Evolutionary conservation across 805 yeast species (phyloP).

Genomic region (Komagataella kurtzmanii): DNA sequence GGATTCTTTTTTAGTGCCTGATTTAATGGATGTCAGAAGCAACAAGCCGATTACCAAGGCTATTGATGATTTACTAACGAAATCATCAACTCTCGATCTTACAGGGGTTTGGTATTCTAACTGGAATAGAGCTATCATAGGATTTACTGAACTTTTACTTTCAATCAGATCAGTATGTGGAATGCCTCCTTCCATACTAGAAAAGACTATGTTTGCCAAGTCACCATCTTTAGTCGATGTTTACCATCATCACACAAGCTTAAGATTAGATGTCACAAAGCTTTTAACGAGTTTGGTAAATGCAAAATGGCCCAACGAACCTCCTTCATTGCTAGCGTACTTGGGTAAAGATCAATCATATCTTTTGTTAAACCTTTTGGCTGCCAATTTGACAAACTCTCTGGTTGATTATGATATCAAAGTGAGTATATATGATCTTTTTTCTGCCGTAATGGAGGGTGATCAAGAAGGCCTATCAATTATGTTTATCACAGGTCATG

Average conservation of each 20-base stretch:
- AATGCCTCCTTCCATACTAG: slow-evolving; percentile 49
- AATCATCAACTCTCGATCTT: slow-evolving; percentile 24
- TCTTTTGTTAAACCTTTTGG: slow-evolving; percentile 44
- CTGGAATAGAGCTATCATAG: slow-evolving; percentile 38
- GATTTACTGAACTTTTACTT: slow-evolving; percentile 43
- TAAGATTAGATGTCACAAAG: slow-evolving; percentile 39
- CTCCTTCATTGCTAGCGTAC: slow-evolving; percentile 75
- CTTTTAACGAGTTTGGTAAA: slow-evolving; percentile 44
- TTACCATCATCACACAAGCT: slow-evolving; percentile 33
- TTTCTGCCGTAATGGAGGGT: slow-evolving; percentile 55
- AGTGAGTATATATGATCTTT: slow-evolving; percentile 45
- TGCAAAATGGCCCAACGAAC: slow-evolving; percentile 40
- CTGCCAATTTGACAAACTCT: slow-evolving; percentile 43
- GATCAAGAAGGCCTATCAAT: slow-evolving; percentile 71
- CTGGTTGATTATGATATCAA: slow-evolving; percentile 40
- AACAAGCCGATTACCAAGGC: slow-evolving; percentile 37
- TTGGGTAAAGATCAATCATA: slow-evolving; percentile 55
- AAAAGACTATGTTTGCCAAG: slow-evolving; percentile 39
- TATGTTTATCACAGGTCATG: slow-evolving; percentile 48
- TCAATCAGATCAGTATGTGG: slow-evolving; percentile 38
- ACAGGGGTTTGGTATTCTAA: slow-evolving; percentile 32
- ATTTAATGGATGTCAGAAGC: slow-evolving; percentile 36
- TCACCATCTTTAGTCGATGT: slow-evolving; percentile 41
- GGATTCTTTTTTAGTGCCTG: slow-evolving; percentile 39
- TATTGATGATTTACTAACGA: slow-evolving; percentile 26